These are phyloP conservation scores for Ceratocystis cacaofunesta DNA, from an alignment of 2,329 filamentous ascomycete genomes.

Conservation along the genomic window DNA sequence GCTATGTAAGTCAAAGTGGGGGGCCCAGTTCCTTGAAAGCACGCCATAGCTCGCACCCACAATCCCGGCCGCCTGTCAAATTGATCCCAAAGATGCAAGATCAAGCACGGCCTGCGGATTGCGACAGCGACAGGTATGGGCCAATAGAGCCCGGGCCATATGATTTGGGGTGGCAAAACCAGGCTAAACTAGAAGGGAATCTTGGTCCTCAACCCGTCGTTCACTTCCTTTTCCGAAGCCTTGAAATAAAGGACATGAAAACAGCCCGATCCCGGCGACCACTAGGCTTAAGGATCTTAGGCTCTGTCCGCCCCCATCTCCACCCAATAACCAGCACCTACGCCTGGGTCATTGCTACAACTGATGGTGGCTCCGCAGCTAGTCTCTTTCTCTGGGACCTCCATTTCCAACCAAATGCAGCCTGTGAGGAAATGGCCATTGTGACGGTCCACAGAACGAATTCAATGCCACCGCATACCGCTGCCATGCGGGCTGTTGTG, in stretches of 20 bases:
- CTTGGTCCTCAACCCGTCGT: neutral
- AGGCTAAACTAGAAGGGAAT: neutral
- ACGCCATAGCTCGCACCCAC: conserved; percentile 13
- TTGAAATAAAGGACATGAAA: neutral
- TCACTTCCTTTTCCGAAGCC: neutral
- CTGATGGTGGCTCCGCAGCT: conserved; percentile 21
- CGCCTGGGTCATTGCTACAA: conserved; percentile 4
- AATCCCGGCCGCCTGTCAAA: neutral
- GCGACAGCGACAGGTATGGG: neutral
- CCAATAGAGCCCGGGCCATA: neutral
- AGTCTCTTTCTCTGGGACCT: conserved; percentile 26
- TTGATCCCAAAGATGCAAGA: neutral
- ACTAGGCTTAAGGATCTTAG: neutral
- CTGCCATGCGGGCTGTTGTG: conserved; percentile 37
- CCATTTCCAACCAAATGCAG: conserved; percentile 27
- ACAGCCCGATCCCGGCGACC: neutral
- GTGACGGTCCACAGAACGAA: conserved; percentile 40
- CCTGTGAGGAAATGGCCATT: conserved; percentile 31
- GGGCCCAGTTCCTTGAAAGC: conserved; percentile 4
- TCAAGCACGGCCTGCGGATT: neutral
- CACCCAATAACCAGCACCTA: neutral
- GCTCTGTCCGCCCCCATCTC: conserved; percentile 19
- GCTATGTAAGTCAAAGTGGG: conserved; percentile 17
- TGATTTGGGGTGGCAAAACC: neutral
- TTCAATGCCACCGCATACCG: conserved; percentile 38